phyloP scores from a whole-genome alignment of 148 eudicot species.

The Suaeda aralocaspica region DNA sequence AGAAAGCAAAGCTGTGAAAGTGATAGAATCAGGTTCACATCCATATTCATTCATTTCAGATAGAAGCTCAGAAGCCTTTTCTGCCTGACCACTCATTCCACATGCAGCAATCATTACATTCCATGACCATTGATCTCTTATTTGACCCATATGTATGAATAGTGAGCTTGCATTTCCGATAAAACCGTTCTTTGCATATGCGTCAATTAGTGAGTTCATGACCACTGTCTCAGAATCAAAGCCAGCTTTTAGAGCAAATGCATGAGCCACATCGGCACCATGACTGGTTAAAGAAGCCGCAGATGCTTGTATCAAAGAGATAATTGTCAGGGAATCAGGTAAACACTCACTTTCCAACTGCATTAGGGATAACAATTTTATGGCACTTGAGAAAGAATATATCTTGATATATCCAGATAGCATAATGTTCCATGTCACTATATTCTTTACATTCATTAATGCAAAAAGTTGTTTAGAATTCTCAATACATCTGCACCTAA shows the following conservation, averaged over 20 bases:
- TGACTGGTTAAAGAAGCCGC: conserved; percentile 12
- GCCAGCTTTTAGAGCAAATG: conserved; percentile 28
- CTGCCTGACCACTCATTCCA: conserved; percentile 40
- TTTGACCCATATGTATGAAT: conserved; percentile 29
- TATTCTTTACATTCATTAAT: conserved; percentile 27
- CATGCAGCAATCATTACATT: conserved; percentile 43
- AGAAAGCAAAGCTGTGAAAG: conserved; percentile 38
- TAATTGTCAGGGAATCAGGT: conserved; percentile 34
- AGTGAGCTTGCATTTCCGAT: conserved; percentile 26
- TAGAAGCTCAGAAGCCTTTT: conserved; percentile 32
- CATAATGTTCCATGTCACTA: conserved; percentile 42
- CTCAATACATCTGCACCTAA: conserved; percentile 28
- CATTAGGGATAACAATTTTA: conserved; percentile 30
- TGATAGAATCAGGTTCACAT: conserved; percentile 34
- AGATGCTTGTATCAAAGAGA: conserved; percentile 34
- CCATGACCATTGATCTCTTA: conserved; percentile 43
- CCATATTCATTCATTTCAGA: conserved; percentile 32
- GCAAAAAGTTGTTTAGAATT: conserved; percentile 23
- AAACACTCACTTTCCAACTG: conserved; percentile 17
- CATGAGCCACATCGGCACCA: conserved; percentile 26
- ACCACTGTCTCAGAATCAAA: conserved; percentile 30
- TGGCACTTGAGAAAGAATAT: conserved; percentile 14
- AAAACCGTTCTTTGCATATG: conserved; percentile 39
- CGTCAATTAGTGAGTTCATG: conserved; percentile 36
- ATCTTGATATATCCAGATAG: conserved; percentile 29